A percentile compares a stretch with the other conserved stretches of the same genome.
Conservation (phyloP, 768 basidiomycete species). For the Auricularia auricula-judae region DNA sequence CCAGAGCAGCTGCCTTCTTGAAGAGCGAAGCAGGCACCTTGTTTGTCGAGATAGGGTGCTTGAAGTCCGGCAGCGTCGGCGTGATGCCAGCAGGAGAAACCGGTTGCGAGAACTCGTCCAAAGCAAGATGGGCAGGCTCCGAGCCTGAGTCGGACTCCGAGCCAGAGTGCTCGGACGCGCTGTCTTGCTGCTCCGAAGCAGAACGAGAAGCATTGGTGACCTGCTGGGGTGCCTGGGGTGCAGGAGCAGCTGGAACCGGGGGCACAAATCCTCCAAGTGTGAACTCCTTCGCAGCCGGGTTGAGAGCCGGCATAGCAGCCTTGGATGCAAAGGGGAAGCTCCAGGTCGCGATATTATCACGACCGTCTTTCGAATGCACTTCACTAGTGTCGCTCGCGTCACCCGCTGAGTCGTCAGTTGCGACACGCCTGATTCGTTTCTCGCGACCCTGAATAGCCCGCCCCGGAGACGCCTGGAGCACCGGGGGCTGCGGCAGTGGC, state of each 20-base stretch:
- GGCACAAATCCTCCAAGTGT: conserved; percentile 53
- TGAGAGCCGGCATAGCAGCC: conserved; percentile 16
- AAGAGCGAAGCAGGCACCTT: conserved; percentile 81
- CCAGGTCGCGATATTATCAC: conserved; percentile 52
- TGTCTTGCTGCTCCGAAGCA: background rate
- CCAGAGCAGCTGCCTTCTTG: conserved; percentile 44
- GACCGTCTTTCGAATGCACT: conserved; percentile 30
- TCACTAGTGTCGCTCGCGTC: conserved; percentile 11
- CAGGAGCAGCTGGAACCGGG: conserved; percentile 7
- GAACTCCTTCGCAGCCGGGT: conserved; percentile 46
- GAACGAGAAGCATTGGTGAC: background rate
- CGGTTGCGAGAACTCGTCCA: background rate
- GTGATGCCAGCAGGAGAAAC: conserved; percentile 3
- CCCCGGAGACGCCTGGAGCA: conserved; percentile 16
- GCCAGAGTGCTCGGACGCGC: background rate
- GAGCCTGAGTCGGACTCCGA: background rate
- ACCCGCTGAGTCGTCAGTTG: conserved; percentile 22
- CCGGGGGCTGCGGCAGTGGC: conserved; percentile 29
- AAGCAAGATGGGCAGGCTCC: background rate
- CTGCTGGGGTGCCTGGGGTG: background rate
- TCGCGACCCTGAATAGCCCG: conserved; percentile 60
- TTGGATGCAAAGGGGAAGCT: conserved; percentile 43
- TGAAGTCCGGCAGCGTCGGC: conserved; percentile 74
- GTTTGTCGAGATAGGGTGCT: conserved; percentile 48
- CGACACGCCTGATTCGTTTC: conserved; percentile 54